These are phyloP conservation scores for Macadamia tetraphylla DNA, from an alignment of 164 flowering plant species.

Conservation along the genomic window DNA sequence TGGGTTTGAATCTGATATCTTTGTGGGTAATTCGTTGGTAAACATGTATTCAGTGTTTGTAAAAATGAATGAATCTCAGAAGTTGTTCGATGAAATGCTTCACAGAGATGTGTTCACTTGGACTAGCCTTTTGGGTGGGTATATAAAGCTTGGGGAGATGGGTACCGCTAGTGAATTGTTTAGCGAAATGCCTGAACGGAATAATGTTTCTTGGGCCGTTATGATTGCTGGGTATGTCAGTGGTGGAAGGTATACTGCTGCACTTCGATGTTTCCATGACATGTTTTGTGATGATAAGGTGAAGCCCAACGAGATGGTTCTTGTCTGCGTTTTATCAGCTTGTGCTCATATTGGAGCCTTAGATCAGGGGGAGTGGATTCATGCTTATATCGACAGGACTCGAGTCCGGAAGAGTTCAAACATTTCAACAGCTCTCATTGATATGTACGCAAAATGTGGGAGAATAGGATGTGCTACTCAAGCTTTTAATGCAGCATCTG, in stretches of 20 bases:
- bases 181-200: slow-evolving; percentile 31
- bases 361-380: slow-evolving; percentile 23
- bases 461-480: slow-evolving; percentile 27
- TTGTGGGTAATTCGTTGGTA: slow-evolving; percentile 34
- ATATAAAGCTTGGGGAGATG: slow-evolving; percentile 37
- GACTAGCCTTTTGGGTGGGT: slow-evolving; percentile 51
- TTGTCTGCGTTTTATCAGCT: slow-evolving; percentile 56
- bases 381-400: slow-evolving; percentile 29
- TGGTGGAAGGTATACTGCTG: slow-evolving; percentile 33
- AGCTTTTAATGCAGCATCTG: slow-evolving; percentile 22
- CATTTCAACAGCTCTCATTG: slow-evolving; percentile 47
- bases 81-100: slow-evolving; percentile 43
- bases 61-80: slow-evolving; percentile 26
- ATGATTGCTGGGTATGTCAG: slow-evolving; percentile 46
- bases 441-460: slow-evolving; percentile 70
- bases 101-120: slow-evolving; percentile 41
- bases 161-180: slow-evolving; percentile 32
- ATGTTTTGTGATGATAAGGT: slow-evolving; percentile 25
- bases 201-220: slow-evolving; percentile 50
- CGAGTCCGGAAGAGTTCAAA: slow-evolving; percentile 23
- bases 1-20: no score
- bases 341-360: slow-evolving; percentile 48
- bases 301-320: slow-evolving; percentile 49
- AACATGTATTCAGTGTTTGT: slow-evolving; percentile 30
- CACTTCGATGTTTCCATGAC: slow-evolving; percentile 28